Evolutionary conservation across 2,329 filamentous ascomycete species (phyloP).

Genomic region (Aspergillus novofumigatus): DNA sequence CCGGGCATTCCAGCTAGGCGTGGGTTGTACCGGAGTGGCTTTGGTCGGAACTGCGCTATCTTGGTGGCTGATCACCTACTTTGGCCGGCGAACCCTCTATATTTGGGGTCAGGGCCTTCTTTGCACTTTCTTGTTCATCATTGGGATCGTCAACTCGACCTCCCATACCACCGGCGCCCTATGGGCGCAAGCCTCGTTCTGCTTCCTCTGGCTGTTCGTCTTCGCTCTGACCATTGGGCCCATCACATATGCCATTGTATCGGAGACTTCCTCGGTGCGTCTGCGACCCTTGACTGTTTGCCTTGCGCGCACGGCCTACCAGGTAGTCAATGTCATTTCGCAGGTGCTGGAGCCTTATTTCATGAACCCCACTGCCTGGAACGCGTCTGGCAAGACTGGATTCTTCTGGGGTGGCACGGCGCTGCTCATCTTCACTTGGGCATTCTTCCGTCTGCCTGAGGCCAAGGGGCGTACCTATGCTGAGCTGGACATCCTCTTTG

Average conservation of each 20-base stretch:
- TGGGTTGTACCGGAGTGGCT: constrained; percentile 25
- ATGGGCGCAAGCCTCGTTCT: too few relatives aligned
- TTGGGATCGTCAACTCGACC: too few relatives aligned
- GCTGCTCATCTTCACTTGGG: too few relatives aligned
- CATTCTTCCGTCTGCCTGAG: background rate
- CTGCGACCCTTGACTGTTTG: constrained; percentile 55
- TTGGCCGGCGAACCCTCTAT: constrained; percentile 40
- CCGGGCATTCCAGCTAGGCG: constrained; percentile 34
- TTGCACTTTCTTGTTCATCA: constrained; percentile 52
- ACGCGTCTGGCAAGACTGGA: too few relatives aligned
- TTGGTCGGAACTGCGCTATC: constrained; percentile 47
- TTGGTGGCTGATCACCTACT: constrained; percentile 42
- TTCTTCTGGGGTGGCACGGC: too few relatives aligned
- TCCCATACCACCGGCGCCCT: too few relatives aligned
- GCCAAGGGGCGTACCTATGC: constrained; percentile 38
- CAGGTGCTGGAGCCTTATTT: too few relatives aligned
- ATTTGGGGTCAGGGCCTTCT: constrained; percentile 35
- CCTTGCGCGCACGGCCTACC: constrained; percentile 50
- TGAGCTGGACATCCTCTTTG: constrained; percentile 43
- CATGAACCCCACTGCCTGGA: too few relatives aligned
- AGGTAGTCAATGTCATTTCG: constrained; percentile 38
- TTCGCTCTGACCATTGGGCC: constrained; percentile 35
- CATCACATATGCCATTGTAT: constrained; percentile 50
- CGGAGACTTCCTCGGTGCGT: constrained; percentile 52
- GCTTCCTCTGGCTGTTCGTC: too few relatives aligned